Percentiles rank a stretch among this genome's conserved stretches.
These are phyloP conservation scores for Moricandia moricandioides DNA, from an alignment of 345 rosid species.

Conservation along the genomic window DNA sequence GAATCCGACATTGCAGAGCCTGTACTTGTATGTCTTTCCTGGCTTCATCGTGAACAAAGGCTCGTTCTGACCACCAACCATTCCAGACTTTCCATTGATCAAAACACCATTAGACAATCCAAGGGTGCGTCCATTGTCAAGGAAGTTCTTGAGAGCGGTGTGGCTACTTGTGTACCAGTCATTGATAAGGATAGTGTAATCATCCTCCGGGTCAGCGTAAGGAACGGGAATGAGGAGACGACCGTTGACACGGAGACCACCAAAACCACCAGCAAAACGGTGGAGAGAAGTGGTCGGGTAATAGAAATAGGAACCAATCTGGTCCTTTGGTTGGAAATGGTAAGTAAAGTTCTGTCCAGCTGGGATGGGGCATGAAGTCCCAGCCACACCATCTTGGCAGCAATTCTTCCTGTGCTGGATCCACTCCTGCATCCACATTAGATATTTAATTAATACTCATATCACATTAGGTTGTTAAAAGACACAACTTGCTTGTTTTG, in stretches of 20 bases:
- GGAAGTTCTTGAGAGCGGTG: background rate
- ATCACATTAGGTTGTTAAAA: too few relatives aligned
- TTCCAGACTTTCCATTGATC: background rate
- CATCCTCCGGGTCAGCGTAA: background rate
- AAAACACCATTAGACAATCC: background rate
- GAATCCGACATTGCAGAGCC: background rate
- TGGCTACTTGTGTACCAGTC: background rate
- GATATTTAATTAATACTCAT: background rate
- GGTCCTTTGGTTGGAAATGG: background rate
- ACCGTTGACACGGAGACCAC: background rate
- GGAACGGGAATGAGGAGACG: background rate
- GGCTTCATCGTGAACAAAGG: background rate
- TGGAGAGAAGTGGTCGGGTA: background rate
- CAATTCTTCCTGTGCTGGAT: background rate
- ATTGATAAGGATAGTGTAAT: background rate
- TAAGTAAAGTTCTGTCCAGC: background rate
- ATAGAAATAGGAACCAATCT: background rate
- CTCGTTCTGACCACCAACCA: background rate
- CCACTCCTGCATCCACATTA: background rate
- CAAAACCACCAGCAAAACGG: background rate
- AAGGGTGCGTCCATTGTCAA: background rate
- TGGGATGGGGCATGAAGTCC: background rate
- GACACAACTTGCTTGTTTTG: too few relatives aligned
- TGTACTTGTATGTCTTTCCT: background rate
- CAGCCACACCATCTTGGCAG: background rate